Evolutionary conservation across 805 yeast genomes (phyloP), one percentile per base, ranked within the genome.

Genomic region (Myxozyma udenii): DNA sequence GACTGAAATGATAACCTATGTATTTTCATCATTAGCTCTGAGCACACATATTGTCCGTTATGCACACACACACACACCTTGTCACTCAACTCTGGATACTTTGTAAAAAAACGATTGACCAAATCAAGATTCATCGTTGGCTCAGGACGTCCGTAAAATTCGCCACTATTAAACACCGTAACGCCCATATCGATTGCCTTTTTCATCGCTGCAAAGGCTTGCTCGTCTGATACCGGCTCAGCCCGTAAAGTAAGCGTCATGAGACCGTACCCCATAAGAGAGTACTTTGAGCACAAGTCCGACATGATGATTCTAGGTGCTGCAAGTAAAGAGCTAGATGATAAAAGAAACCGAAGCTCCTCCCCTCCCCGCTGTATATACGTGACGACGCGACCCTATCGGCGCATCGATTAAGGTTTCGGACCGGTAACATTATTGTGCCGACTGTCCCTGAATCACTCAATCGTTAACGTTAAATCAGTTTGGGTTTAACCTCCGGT

Each of bases 191-290:
- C 68, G 37, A 77, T 68, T 32, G 82, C 81, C 25, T 71, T 68
- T 51, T 77, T 72, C 65, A 85, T 71, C 2, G 78, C 68, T 5
- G 71, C 78, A 49, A 79, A 71, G 0, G 85, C 79, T 45, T 72
- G 71, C 19, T 75, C 78, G 46, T 73, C 62, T 3, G 83, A 50
- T 6, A 53, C 43, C 45, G 44, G 65, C 14, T 39, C 56, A 0
- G 83, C 78, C 36, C 76, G 48, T 87, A 86, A 80, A 1, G 95
- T 85, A 66, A 86, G 74, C 50, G 84, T 78, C 96, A 89, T 87
- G 57, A 87, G 75, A 41, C 96, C 96, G 60, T 78, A 80, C 40
- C 95, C 95, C 33, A 28, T 28, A 14, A 14, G 33, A 9, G 33
- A 28, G 33, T 28, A 28, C 14, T 14, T 28, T 9, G 33, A 28